Conservation (phyloP, 805 yeast species). For the Saccharomycopsis fibuligera region DNA sequence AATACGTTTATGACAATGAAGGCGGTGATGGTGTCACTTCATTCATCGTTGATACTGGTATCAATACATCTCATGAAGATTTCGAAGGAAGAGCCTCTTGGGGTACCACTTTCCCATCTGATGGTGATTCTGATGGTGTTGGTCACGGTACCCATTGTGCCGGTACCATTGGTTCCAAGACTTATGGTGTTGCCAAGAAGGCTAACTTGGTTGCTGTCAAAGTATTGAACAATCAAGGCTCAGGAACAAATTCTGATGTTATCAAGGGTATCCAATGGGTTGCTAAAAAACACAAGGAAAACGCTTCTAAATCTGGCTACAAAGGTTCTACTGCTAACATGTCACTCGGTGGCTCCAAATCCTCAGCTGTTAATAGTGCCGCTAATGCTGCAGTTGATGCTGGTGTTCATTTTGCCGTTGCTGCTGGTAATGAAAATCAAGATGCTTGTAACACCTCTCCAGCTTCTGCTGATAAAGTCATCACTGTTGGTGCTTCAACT, state of each 20-base stretch:
- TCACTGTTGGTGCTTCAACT: slow-evolving; percentile 47
- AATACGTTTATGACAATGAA: slow-evolving; percentile 50
- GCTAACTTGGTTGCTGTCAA: slow-evolving; percentile 54
- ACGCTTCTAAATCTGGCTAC: slow-evolving; percentile 47
- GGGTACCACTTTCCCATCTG: slow-evolving; percentile 48
- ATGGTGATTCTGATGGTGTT: slow-evolving; percentile 45
- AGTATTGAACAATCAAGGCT: slow-evolving; percentile 52
- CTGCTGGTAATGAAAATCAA: slow-evolving; percentile 57
- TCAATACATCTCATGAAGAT: slow-evolving; percentile 46
- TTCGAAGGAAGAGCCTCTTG: slow-evolving; percentile 55
- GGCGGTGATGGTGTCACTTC: slow-evolving; percentile 58
- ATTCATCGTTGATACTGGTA: slow-evolving; percentile 51
- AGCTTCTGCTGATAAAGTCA: slow-evolving; percentile 49
- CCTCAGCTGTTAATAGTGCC: slow-evolving; percentile 50
- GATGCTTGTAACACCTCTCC: slow-evolving; percentile 59
- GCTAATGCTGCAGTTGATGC: slow-evolving; percentile 52
- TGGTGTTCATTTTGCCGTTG: slow-evolving; percentile 55
- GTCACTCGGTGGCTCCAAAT: slow-evolving; percentile 56
- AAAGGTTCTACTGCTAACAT: slow-evolving; percentile 61
- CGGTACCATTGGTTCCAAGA: slow-evolving; percentile 52
- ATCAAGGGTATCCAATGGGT: slow-evolving; percentile 58
- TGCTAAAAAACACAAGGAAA: slow-evolving; percentile 42
- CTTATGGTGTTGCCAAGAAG: slow-evolving; percentile 57
- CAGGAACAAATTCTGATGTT: slow-evolving; percentile 55
- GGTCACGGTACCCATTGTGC: slow-evolving; percentile 68